Base-by-base conservation (phyloP, 768 basidiomycete genomes). In the Lactarius hengduanensis region DNA sequence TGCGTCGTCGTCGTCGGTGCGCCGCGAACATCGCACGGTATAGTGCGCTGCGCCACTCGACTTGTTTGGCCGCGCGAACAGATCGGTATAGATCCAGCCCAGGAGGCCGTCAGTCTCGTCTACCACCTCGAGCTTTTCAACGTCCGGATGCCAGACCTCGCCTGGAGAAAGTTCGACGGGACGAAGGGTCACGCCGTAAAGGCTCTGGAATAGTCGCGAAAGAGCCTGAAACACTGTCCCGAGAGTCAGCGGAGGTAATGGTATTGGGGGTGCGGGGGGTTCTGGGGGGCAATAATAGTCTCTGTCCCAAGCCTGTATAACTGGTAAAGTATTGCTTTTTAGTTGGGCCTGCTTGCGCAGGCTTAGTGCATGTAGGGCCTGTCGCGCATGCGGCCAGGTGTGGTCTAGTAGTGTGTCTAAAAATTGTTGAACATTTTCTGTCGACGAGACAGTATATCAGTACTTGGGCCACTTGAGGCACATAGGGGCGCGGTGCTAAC, bases 11-110 rank as follows among this genome's bases (percentile, higher is more conserved):
- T 97, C 88, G 71, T 99, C 97, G 2, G 91, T 88, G 56, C 97
- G 80, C 57, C 97, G 80, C 4, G 94, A 96, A 77, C 97, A 98
- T 3, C 95, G 86, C 30, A 99, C 94, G 7, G 97, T 98, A 76
- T 98, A 99, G 76, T 99, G 97, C 1, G 97, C 97, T 0, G 97
- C 95, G 4, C 95, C 94, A 57, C 86, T 85, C 5, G 91, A 84
- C 77, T 99, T 99, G 13, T 92, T 93, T 36, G 81, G 79, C 53
- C 97, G 81, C 1, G 87, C 83, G 75, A 95, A 97, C 22, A 98
- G 80, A 76, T 99, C 97, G 11, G 92, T 89, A 74, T 96, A 99
- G 74, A 99, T 91, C 85, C 92, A 93, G 1, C 97, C 97, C 61
- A 99, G 86, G 30, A 92, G 76, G 0, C 95, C 96, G 69, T 84